Base-by-base conservation (phyloP, 148 eudicot species). In the Persicaria maculosa region DNA sequence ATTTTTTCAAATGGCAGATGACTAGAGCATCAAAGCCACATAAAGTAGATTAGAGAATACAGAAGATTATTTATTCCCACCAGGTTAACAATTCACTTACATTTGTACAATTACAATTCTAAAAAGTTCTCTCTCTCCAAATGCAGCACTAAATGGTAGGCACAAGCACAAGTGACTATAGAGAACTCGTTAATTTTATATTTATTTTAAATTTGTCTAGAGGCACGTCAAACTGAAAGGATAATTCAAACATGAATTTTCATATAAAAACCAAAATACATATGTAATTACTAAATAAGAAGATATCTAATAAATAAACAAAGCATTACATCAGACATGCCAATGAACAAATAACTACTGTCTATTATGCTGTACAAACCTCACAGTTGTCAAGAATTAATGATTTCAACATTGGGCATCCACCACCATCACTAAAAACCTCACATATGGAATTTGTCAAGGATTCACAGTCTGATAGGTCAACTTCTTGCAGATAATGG, bases 401-500 rank as follows among this genome's bases (percentile, higher is more conserved):
- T 4, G 87, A 73, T 79, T 77, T 85, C 36, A 89, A 79, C 82
- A 80, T 76, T 45, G 90, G 90, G 73, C 93, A 89, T 77, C 90
- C 93, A 59, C 90, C 90, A 53, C 80, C 90, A 58, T 80, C 86
- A 72, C 85, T 81, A 74, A 86, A 83, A 80, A 86, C 90, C 70
- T 89, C 81, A 71, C 87, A 87, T 71, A 89, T 75, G 4, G 88
- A 82, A 74, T 85, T 80, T 48, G 83, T 85, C 64, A 89, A 72
- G 36, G 93, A 87, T 78, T 89, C 90, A 76, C 93, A 89, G 45
- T 87, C 90, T 71, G 87, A 79, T 58, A 89, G 90, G 79, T 89
- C 90, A 53, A 89, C 86, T 79, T 85, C 90, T 80, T 69, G 81
- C 80, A 89, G 83, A 78, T 59, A 50, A 16, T 57, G 84, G 78